Evolutionary conservation across 768 basidiomycete species (phyloP).

Genomic region (Kwoniella mangroviensis): DNA sequence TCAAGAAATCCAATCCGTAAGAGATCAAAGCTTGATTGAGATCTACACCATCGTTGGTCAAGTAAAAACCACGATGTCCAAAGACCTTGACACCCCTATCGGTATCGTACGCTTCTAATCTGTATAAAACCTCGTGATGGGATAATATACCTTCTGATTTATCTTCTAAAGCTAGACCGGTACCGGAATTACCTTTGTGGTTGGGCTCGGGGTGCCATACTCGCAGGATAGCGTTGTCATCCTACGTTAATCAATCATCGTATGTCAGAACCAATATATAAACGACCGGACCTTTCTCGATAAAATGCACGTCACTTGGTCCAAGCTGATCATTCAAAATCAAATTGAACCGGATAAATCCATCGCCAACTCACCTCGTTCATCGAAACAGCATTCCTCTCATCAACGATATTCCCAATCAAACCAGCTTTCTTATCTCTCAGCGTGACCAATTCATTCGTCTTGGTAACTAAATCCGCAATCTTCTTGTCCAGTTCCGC

Average conservation of each 20-base stretch:
- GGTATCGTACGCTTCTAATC: conserved; percentile 93
- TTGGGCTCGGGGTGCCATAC: conserved; percentile 84
- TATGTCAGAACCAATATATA: too few relatives aligned
- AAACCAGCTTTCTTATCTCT: conserved; percentile 69
- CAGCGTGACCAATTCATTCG: conserved; percentile 69
- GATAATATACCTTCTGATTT: conserved; percentile 76
- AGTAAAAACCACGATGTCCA: conserved; percentile 95
- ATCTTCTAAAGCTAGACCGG: conserved; percentile 62
- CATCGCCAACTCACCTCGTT: conserved; percentile 72
- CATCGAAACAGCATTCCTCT: conserved; percentile 78
- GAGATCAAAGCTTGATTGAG: conserved; percentile 94
- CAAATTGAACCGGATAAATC: too few relatives aligned
- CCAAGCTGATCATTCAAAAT: too few relatives aligned
- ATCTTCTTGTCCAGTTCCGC: conserved; percentile 81
- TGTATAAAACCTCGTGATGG: conserved; percentile 95
- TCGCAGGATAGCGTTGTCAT: conserved; percentile 80
- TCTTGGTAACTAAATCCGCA: conserved; percentile 76
- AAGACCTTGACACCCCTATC: conserved; percentile 85
- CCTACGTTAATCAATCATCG: conserved; percentile 62
- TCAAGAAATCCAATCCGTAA: conserved; percentile 92
- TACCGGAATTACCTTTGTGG: conserved; percentile 62
- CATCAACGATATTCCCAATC: conserved; percentile 92
- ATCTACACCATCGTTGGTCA: conserved; percentile 93
- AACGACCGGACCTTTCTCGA: too few relatives aligned
- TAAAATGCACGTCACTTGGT: too few relatives aligned